Percentiles rank a stretch among this genome's conserved stretches.
These are phyloP conservation scores for Apiotrichum brassicae DNA, from an alignment of 1,284 basidiomycete genomes.

Conservation along the genomic window DNA sequence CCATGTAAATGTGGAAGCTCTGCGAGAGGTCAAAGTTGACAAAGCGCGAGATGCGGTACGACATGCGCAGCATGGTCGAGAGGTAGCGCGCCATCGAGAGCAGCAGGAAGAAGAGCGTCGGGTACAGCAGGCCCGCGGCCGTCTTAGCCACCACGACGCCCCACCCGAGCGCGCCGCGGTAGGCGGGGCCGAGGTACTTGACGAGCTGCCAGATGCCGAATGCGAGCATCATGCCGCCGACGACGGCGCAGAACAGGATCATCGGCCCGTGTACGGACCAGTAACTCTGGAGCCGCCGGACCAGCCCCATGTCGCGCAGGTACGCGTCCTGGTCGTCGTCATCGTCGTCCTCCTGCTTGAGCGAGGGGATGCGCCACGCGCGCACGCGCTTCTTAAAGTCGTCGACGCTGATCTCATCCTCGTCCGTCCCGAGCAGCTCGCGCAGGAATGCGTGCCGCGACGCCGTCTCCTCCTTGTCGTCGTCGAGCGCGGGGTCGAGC, in stretches of 20 bases:
- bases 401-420: slow-evolving; percentile 11
- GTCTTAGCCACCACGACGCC: slow-evolving; percentile 32
- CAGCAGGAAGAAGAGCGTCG: slow-evolving; percentile 28
- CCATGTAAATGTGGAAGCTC: slow-evolving; percentile 27
- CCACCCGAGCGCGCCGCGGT: slow-evolving; percentile 27
- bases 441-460: slow-evolving; percentile 24
- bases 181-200: slow-evolving; percentile 23
- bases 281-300: slow-evolving; percentile 18
- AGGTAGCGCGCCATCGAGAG: slow-evolving; percentile 27
- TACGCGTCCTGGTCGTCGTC: slow-evolving; percentile 19
- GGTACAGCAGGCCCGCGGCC: slow-evolving; percentile 25
- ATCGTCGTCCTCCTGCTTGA: slow-evolving; percentile 13
- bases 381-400: slow-evolving; percentile 18
- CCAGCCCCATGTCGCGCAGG: slow-evolving; percentile 9
- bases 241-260: slow-evolving; percentile 22
- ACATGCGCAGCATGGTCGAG: slow-evolving; percentile 24
- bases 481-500: slow-evolving; percentile 13
- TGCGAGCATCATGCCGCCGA: slow-evolving; percentile 20
- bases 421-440: slow-evolving; percentile 17
- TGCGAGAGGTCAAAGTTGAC: slow-evolving; percentile 33
- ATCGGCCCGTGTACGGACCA: slow-evolving; percentile 27
- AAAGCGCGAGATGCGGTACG: slow-evolving; percentile 20
- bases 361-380: slow-evolving; percentile 24
- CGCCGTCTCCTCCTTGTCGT: slow-evolving; percentile 1
- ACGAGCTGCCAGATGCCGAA: slow-evolving; percentile 28